Base-by-base conservation (phyloP, 768 basidiomycete genomes). In the Suillus variegatus region DNA sequence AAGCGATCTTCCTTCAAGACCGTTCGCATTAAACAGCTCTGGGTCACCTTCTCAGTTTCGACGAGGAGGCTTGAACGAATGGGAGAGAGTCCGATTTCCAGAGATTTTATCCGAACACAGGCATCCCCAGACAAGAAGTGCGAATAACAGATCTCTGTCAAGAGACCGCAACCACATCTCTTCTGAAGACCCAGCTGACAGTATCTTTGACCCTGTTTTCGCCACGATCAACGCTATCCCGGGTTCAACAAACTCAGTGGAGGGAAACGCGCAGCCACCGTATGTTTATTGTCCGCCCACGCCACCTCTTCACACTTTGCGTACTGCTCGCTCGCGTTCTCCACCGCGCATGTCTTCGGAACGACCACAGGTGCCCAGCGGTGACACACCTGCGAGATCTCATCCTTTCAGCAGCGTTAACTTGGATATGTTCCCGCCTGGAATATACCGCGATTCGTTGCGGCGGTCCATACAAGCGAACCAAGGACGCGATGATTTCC, bases 341-440 rank as follows among this genome's bases (percentile, higher is more conserved):
- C 58, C 58, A 10, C 57, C 40, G 1, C 57, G 10, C 12, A 28
- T 62, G 3, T 51, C 13, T 10, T 55, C 6, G 22, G 61, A 62
- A 60, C 61, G 46, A 32, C n/a, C 18, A 18, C 57, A 41, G 5
- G 25, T 38, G 44, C 38, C 25, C n/a, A 62, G 22, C 4, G 16
- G n/a, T 63, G 22, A 68, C 52, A 25, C 25, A 3, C 20, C 58
- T 67, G 46, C 43, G 58, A 67, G 67, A 38, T 67, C 65, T 7
- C 74, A 76, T 55, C 73, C 76, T 7, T 76, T 76, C 57, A 69
- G 66, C 61, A 76, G 71, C 55, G 35, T 76, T n/a, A 73, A 76
- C n/a, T 60, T 76, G 6, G 68, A 74, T 20, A 65, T 75, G 46
- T 76, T 76, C 61, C 75, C 75, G 41, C 73, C 75, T 32, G 75